Conservation (phyloP, 495 filamentous ascomycete genomes). For the Glonium stellatum region DNA sequence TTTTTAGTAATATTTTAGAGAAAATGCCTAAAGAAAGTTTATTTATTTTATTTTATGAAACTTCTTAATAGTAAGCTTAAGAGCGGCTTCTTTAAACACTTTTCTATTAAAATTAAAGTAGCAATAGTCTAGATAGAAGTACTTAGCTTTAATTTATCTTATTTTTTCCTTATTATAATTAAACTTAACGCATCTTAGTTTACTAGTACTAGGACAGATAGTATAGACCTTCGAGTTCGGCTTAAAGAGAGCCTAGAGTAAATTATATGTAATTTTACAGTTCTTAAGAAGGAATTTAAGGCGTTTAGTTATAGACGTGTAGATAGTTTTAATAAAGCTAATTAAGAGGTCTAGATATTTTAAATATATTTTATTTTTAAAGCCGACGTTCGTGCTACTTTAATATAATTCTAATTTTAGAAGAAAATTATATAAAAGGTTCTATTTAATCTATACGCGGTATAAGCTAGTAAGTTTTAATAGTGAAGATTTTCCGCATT, state of each 20-base stretch:
- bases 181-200: neutral
- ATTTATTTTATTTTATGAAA: constrained; percentile 52
- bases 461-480: neutral
- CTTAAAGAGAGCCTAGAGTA: neutral
- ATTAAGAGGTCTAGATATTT: neutral
- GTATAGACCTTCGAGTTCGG: neutral
- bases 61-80: constrained; percentile 37
- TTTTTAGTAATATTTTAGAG: constrained; percentile 48
- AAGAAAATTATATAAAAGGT: neutral
- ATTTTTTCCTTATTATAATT: neutral
- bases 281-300: neutral
- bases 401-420: neutral
- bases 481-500: neutral
- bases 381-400: neutral
- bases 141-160: neutral
- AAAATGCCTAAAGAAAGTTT: constrained; percentile 46
- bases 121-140: constrained; percentile 3
- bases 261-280: neutral
- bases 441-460: neutral
- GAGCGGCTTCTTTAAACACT: constrained; percentile 42
- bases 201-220: neutral
- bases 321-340: neutral
- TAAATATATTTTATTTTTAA: neutral
- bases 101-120: constrained; percentile 55
- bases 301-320: neutral